Evolutionary conservation across 129 eudicot species (phyloP).

Genomic region (Helichrysum umbraculigerum): DNA sequence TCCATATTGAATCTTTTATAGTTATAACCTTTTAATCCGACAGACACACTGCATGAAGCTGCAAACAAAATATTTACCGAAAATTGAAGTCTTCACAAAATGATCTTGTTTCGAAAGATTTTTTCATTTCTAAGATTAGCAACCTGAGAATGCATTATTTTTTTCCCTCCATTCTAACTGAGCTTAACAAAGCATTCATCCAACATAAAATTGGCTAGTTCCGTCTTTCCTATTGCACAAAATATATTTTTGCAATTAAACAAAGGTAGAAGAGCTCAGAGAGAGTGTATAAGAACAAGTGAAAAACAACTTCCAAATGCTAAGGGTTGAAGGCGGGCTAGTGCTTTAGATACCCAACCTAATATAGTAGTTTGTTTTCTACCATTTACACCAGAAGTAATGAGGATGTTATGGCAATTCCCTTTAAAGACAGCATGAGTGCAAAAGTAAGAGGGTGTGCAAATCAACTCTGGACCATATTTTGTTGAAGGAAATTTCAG

Average conservation of each 20-base stretch:
- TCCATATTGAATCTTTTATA: neutral
- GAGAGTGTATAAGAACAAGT: neutral
- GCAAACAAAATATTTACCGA: conserved; percentile 10
- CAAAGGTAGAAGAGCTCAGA: neutral
- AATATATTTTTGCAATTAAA: conserved; percentile 6
- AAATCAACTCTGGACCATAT: neutral
- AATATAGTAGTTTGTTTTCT: neutral
- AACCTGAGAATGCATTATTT: neutral
- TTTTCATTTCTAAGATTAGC: conserved; percentile 4
- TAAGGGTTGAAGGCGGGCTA: conserved; percentile 3
- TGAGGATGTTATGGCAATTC: conserved; percentile 11
- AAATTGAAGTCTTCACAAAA: neutral
- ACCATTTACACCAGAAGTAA: conserved; percentile 1
- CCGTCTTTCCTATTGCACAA: conserved; percentile 16
- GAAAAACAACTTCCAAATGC: neutral
- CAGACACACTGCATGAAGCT: conserved; percentile 1
- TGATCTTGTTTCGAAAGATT: neutral
- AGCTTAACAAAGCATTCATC: conserved; percentile 15
- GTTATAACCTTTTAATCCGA: conserved; percentile 16
- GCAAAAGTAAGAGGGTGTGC: neutral
- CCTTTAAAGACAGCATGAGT: neutral
- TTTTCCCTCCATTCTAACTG: conserved; percentile 17
- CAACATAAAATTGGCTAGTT: neutral
- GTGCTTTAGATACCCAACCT: neutral
- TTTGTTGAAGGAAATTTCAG: neutral